Evolutionary conservation across 1,284 basidiomycete genomes (phyloP).

Genomic region (Boletus coffeatus): DNA sequence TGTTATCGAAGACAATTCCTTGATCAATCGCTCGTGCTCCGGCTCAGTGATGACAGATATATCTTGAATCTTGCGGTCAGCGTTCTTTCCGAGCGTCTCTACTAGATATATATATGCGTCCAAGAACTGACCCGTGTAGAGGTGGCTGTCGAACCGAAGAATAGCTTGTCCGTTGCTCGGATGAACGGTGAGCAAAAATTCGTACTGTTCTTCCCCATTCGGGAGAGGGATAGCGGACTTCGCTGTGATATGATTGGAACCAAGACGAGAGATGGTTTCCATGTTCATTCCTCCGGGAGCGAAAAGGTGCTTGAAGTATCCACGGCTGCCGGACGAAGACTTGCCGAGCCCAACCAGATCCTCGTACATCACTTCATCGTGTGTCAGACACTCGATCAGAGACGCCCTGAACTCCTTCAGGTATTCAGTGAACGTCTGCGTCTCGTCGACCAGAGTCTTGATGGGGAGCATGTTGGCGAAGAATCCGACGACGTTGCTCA

Average conservation of each 20-base stretch:
- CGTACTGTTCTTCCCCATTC: slow-evolving; percentile 28
- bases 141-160: slow-evolving; percentile 27
- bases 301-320: slow-evolving; percentile 30
- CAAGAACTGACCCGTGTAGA: slow-evolving; percentile 27
- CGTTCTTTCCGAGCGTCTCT: slow-evolving; percentile 19
- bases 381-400: slow-evolving; percentile 16
- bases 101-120: slow-evolving; percentile 24
- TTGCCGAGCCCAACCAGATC: slow-evolving; percentile 25
- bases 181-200: slow-evolving; percentile 27
- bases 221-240: slow-evolving; percentile 21
- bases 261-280: slow-evolving; percentile 13
- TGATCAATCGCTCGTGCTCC: slow-evolving; percentile 17
- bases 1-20: slow-evolving; percentile 21
- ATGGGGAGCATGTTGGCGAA: slow-evolving; percentile 28
- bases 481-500: slow-evolving; percentile 23
- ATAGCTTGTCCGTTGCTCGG: slow-evolving; percentile 18
- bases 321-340: slow-evolving; percentile 20
- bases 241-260: slow-evolving; percentile 14
- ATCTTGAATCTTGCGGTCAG: slow-evolving; percentile 21
- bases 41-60: slow-evolving; percentile 23
- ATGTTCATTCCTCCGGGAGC: slow-evolving; percentile 26
- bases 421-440: slow-evolving; percentile 20
- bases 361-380: slow-evolving; percentile 28
- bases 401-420: slow-evolving; percentile 16
- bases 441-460: slow-evolving; percentile 22